These are phyloP conservation scores for Acidomyces sp. DNA, from an alignment of 495 filamentous ascomycete species.

Conservation along the genomic window DNA sequence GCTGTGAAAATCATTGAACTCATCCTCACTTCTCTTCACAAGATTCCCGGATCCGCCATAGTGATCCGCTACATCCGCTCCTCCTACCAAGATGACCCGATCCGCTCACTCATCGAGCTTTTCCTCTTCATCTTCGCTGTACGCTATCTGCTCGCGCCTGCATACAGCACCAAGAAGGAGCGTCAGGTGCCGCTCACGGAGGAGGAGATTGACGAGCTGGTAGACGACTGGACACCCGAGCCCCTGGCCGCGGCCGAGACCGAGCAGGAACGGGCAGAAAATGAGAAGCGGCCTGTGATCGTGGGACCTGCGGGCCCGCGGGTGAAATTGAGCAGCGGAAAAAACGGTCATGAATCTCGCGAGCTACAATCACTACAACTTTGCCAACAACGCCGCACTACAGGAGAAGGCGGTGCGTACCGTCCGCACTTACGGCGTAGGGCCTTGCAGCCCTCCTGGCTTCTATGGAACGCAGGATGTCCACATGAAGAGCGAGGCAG, in stretches of 20 bases:
- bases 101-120: constrained; percentile 84
- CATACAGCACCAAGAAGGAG: constrained; percentile 74
- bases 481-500: constrained; percentile 89
- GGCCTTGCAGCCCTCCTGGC: constrained; percentile 87
- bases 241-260: constrained; percentile 66
- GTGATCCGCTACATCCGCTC: constrained; percentile 88
- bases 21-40: constrained; percentile 49
- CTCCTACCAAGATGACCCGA: constrained; percentile 93
- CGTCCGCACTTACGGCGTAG: constrained; percentile 87
- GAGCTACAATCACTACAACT: constrained; percentile 94
- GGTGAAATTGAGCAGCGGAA: constrained; percentile 56
- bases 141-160: constrained; percentile 78
- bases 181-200: constrained; percentile 81
- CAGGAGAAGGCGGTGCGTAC: constrained; percentile 92
- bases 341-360: constrained; percentile 84
- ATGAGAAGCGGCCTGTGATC: constrained; percentile 73
- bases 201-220: constrained; percentile 93
- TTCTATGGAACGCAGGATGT: constrained; percentile 99
- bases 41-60: constrained; percentile 85
- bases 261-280: constrained; percentile 61
- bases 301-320: constrained; percentile 76
- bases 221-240: constrained; percentile 95
- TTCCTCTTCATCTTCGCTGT: constrained; percentile 93
- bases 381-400: constrained; percentile 77
- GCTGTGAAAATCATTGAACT: constrained; percentile 16